phyloP scores from a whole-genome alignment of 805 yeast species.

The Saccharomycopsis sp. region DNA sequence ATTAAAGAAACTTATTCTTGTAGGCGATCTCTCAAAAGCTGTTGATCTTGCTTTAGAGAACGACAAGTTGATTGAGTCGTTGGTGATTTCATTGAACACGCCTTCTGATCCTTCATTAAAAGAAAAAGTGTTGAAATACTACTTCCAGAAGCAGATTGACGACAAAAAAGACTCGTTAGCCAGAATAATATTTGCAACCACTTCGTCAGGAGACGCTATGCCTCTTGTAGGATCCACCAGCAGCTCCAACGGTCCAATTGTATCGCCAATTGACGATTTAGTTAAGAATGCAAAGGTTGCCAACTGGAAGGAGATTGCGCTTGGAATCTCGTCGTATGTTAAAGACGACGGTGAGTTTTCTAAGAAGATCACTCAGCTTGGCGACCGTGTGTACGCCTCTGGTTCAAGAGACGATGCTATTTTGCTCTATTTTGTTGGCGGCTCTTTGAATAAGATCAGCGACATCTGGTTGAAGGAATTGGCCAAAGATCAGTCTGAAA shows the following conservation, averaged over 20 bases:
- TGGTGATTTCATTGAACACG: slow-evolving; percentile 63
- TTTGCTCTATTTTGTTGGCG: slow-evolving; percentile 71
- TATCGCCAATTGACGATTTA: slow-evolving; percentile 51
- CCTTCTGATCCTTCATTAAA: slow-evolving; percentile 53
- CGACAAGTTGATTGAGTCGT: slow-evolving; percentile 68
- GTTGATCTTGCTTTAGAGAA: slow-evolving; percentile 58
- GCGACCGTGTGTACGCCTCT: slow-evolving; percentile 61
- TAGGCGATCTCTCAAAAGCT: slow-evolving; percentile 61
- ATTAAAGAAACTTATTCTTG: slow-evolving; percentile 46
- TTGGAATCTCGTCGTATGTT: slow-evolving; percentile 54
- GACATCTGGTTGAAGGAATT: slow-evolving; percentile 80
- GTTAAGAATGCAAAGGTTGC: slow-evolving; percentile 69
- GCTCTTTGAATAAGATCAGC: slow-evolving; percentile 72
- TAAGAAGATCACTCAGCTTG: slow-evolving; percentile 55
- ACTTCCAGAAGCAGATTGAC: slow-evolving; percentile 51
- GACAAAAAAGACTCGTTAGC: slow-evolving; percentile 46
- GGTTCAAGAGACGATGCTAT: slow-evolving; percentile 68
- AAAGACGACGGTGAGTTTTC: slow-evolving; percentile 44
- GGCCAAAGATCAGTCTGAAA: slow-evolving; percentile 34
- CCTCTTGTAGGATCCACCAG: slow-evolving; percentile 40
- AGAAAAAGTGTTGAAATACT: slow-evolving; percentile 63
- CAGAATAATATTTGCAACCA: slow-evolving; percentile 52
- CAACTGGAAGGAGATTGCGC: slow-evolving; percentile 81
- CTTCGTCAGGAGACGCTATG: too few species aligned
- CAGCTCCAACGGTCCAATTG: neutral